Evolutionary conservation across 2,329 filamentous ascomycete genomes (phyloP).

Genomic region (Xylariaceae sp.): DNA sequence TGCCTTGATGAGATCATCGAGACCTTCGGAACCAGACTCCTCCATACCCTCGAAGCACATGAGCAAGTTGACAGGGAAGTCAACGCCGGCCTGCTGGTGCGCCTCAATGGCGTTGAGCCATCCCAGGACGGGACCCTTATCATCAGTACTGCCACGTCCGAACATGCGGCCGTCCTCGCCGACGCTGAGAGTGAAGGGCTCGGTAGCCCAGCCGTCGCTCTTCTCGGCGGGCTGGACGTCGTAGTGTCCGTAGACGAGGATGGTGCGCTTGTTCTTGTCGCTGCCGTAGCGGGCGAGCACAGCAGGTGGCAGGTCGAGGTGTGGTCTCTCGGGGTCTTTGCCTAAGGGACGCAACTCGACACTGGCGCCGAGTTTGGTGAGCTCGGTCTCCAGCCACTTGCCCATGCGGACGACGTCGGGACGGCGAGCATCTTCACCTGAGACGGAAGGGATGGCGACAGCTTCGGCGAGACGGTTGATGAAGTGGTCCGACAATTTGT

Average conservation of each 20-base stretch:
- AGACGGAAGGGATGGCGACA: conserved; percentile 93
- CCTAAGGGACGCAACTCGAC: conserved; percentile 85
- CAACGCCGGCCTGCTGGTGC: conserved; percentile 89
- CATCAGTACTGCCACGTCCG: conserved; percentile 90
- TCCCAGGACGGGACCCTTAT: conserved; percentile 94
- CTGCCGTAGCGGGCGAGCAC: conserved; percentile 88
- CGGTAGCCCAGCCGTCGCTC: conserved; percentile 92
- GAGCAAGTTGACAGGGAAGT: conserved; percentile 94
- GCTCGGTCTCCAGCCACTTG: conserved; percentile 79
- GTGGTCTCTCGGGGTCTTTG: conserved; percentile 86
- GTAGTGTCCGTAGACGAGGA: conserved; percentile 97
- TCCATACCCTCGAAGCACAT: conserved; percentile 99
- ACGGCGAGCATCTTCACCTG: conserved; percentile 81
- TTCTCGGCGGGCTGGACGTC: conserved; percentile 94
- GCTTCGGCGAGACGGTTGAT: conserved; percentile 87
- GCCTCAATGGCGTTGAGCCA: conserved; percentile 99
- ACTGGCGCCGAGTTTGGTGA: conserved; percentile 76
- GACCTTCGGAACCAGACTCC: conserved; percentile 93
- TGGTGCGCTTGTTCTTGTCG: conserved; percentile 88
- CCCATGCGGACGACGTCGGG: conserved; percentile 96
- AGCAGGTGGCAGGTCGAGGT: conserved; percentile 88
- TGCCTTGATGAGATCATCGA: conserved; percentile 88
- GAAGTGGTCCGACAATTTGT: conserved; percentile 72
- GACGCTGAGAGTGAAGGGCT: conserved; percentile 84
- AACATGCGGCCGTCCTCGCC: conserved; percentile 94